A percentile compares a stretch with the other conserved stretches of the same genome.
Evolutionary conservation across 1,284 basidiomycete genomes (phyloP).

Genomic region (Ustilago nuda): DNA sequence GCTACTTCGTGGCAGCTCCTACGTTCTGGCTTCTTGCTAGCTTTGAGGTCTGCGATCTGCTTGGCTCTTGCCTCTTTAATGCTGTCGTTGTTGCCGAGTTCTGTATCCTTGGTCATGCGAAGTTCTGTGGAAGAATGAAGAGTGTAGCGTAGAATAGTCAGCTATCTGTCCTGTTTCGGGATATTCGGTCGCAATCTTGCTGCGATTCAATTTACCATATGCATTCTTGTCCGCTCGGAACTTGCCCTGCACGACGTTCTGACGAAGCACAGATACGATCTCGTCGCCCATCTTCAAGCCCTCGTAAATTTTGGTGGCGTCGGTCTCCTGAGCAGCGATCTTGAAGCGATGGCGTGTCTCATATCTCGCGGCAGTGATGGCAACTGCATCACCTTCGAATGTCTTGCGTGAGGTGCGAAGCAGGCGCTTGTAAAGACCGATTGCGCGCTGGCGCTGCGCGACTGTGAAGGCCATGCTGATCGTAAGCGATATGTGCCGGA

Average conservation of each 20-base stretch:
- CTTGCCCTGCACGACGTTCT: conserved; percentile 67
- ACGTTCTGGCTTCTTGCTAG: conserved; percentile 53
- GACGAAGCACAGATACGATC: conserved; percentile 57
- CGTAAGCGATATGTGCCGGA: not conserved
- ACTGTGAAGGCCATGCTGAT: conserved; percentile 45
- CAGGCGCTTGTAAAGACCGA: conserved; percentile 63
- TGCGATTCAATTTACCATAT: conserved; percentile 35
- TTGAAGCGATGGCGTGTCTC: conserved; percentile 58
- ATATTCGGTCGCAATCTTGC: not conserved
- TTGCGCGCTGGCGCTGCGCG: conserved; percentile 57
- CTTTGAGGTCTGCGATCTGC: conserved; percentile 58
- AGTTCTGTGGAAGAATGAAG: conserved; percentile 37
- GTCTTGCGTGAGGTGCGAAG: conserved; percentile 61
- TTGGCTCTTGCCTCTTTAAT: conserved; percentile 56
- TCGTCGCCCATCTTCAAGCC: conserved; percentile 63
- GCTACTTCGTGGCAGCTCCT: conserved; percentile 51
- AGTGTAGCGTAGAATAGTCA: not conserved
- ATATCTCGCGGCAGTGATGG: conserved; percentile 51
- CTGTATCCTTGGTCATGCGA: conserved; percentile 64
- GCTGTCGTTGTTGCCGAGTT: conserved; percentile 66
- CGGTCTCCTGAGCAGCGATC: conserved; percentile 47
- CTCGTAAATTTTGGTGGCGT: conserved; percentile 57
- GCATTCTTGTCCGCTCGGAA: conserved; percentile 47
- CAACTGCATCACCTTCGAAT: conserved; percentile 54
- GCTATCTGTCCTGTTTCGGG: not conserved